Conservation (phyloP, 2,329 filamentous ascomycete genomes). For the Calonectria naviculata region DNA sequence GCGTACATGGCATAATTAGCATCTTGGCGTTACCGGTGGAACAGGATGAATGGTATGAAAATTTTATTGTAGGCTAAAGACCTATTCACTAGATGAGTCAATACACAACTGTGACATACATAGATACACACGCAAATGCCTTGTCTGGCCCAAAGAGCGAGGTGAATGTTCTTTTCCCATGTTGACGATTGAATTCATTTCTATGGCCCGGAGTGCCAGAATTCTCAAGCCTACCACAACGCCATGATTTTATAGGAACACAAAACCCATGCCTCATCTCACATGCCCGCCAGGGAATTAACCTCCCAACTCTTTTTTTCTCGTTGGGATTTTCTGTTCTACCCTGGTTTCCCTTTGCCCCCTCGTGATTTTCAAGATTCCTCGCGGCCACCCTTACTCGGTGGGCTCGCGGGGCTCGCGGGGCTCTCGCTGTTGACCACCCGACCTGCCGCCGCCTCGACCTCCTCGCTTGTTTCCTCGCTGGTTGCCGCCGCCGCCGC, state of each 20-base stretch:
- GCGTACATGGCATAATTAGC: conserved; percentile 50
- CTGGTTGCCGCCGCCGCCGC: conserved; percentile 54
- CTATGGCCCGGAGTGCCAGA: conserved; percentile 46
- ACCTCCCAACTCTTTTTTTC: conserved; percentile 27
- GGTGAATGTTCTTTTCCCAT: conserved; percentile 30
- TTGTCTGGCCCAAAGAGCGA: conserved; percentile 17
- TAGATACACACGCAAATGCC: conserved; percentile 16
- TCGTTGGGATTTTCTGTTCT: conserved; percentile 34
- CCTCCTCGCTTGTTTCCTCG: conserved; percentile 63
- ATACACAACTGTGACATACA: conserved; percentile 42
- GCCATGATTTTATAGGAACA: conserved; percentile 50
- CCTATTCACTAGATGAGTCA: conserved; percentile 45
- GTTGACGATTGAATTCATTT: conserved; percentile 48
- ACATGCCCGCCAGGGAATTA: conserved; percentile 39
- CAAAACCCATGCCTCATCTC: conserved; percentile 45
- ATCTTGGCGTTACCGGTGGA: conserved; percentile 53
- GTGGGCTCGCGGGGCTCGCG: conserved; percentile 56
- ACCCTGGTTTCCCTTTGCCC: conserved; percentile 20
- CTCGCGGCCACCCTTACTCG: conserved; percentile 23
- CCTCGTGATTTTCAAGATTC: background rate
- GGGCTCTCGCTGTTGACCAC: conserved; percentile 63
- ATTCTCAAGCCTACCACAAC: conserved; percentile 50
- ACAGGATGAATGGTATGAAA: conserved; percentile 47
- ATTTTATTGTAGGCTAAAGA: conserved; percentile 40
- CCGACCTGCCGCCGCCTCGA: conserved; percentile 61